Conservation (phyloP, 805 yeast species). For the Danielozyma ontarioensis region DNA sequence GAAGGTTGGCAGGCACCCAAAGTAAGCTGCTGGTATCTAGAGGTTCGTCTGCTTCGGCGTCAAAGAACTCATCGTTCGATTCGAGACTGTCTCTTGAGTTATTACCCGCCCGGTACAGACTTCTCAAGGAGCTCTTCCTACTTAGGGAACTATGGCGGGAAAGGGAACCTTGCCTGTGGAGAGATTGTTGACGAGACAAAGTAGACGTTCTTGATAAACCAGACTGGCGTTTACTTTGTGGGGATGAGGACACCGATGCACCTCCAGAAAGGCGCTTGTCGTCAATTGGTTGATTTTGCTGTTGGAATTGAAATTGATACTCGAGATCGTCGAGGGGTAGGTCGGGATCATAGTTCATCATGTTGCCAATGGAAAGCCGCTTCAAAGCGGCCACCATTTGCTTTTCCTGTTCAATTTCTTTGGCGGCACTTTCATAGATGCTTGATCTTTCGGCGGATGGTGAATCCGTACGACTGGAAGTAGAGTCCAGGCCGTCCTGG, state of each 20-base stretch:
- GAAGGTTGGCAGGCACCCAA: conserved; percentile 96
- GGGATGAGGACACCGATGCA: background rate
- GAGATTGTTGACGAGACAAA: conserved; percentile 3
- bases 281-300: conserved; percentile 1
- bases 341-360: conserved; percentile 65
- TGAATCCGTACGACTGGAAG: too few species aligned
- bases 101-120: background rate
- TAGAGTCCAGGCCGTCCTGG: too few species aligned
- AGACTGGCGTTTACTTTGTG: background rate
- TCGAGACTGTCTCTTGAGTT: background rate
- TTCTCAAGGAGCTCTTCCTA: background rate
- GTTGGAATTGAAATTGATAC: conserved; percentile 22
- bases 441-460: background rate
- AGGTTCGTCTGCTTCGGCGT: conserved; percentile 15
- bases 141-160: conserved; percentile 2
- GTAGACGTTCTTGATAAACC: background rate
- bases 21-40: conserved; percentile 46
- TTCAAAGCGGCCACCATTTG: conserved; percentile 70
- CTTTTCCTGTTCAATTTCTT: conserved; percentile 70
- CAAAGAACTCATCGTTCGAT: conserved; percentile 10
- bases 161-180: conserved; percentile 2
- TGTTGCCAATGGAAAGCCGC: conserved; percentile 64
- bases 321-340: conserved; percentile 43
- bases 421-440: conserved; percentile 52
- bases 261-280: too few species aligned